Conservation (phyloP, 768 basidiomycete genomes). For the Amyloporia xantha region DNA sequence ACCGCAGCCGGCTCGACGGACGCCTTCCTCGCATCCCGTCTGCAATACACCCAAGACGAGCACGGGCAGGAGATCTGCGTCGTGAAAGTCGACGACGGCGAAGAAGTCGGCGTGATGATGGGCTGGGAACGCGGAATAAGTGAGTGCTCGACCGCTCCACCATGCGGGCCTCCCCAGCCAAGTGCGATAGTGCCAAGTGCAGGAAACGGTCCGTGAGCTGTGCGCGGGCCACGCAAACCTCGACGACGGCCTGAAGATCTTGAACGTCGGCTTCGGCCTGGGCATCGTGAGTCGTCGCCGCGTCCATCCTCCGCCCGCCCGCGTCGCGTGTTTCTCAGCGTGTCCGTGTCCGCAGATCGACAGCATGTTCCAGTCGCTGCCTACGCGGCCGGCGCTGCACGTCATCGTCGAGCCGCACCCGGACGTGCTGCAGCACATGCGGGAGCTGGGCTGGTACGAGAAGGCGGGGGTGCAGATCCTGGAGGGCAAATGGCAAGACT, state of each 20-base stretch:
- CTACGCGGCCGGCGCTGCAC: slow-evolving; percentile 59
- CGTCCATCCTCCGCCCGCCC: background rate
- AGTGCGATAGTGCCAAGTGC: slow-evolving; percentile 45
- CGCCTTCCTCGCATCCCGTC: slow-evolving; percentile 62
- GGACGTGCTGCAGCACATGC: slow-evolving; percentile 83
- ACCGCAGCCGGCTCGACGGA: slow-evolving; percentile 58
- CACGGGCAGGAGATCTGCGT: slow-evolving; percentile 81
- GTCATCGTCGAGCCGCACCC: slow-evolving; percentile 94
- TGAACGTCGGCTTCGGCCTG: slow-evolving; percentile 93
- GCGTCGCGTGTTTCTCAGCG: background rate
- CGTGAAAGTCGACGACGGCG: slow-evolving; percentile 48
- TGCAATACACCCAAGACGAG: slow-evolving; percentile 64
- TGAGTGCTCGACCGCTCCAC: slow-evolving; percentile 24
- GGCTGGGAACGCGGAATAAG: slow-evolving; percentile 91
- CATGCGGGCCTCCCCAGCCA: slow-evolving; percentile 7
- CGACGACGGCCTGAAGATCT: slow-evolving; percentile 46
- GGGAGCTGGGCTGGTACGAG: slow-evolving; percentile 67
- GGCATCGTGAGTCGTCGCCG: slow-evolving; percentile 56
- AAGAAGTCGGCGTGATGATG: slow-evolving; percentile 99
- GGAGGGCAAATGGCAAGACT: slow-evolving; percentile 94
- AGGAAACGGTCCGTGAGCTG: slow-evolving; percentile 64
- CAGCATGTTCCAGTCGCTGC: slow-evolving; percentile 62
- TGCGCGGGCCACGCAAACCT: slow-evolving; percentile 45
- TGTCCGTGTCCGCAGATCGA: slow-evolving; percentile 80
- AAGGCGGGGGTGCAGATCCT: slow-evolving; percentile 72